Base-by-base conservation (phyloP, 176 grass and related monocot species). In the Oropetium thomaeum region DNA sequence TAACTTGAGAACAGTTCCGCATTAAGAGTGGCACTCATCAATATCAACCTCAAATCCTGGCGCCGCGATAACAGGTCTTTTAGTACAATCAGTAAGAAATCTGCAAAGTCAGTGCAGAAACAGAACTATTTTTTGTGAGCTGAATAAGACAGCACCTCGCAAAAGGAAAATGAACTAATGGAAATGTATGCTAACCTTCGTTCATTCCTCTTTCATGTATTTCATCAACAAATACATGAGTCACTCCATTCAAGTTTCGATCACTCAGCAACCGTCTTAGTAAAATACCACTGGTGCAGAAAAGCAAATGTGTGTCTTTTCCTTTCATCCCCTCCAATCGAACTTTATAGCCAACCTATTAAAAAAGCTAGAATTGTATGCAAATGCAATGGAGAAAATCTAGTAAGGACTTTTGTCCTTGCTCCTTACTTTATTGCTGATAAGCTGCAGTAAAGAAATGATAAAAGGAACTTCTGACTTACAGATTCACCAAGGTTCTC, bases 181-280 rank as follows among this genome's bases (percentile, higher is more conserved):
- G 47, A 58, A 58, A 48, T 25, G 57, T 31, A 6, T 71, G 22
- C 62, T 26, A 73, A 98, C 95, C 95, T 94, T 98, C 95, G 65
- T 97, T 97, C 95, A 97, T 97, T 84, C 95, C 95, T 83, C 95
- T 91, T 93, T 98, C 95, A 84, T 98, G 95, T 92, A 98, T 94
- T 83, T 98, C 95, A 86, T 98, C 88, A 85, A 98, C 95, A 89
- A 94, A 98, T 86, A 98, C 91, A 88, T 98, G 95, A 85, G 91
- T 93, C 71, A 94, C 81, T 29, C 91, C 91, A 87, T 87, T 93
- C 83, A 93, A 86, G 61, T 94, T 97, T 65, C 81, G 86, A 71
- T 98, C 95, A 64, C 88, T 85, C 48, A 98, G 86, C 77, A 98
- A 92, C 74, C 91, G 86, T 80, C 95, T 92, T 38, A 98, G 76